Evolutionary conservation across 179 eudicot species (phyloP).

Genomic region (Silene noctiflora): DNA sequence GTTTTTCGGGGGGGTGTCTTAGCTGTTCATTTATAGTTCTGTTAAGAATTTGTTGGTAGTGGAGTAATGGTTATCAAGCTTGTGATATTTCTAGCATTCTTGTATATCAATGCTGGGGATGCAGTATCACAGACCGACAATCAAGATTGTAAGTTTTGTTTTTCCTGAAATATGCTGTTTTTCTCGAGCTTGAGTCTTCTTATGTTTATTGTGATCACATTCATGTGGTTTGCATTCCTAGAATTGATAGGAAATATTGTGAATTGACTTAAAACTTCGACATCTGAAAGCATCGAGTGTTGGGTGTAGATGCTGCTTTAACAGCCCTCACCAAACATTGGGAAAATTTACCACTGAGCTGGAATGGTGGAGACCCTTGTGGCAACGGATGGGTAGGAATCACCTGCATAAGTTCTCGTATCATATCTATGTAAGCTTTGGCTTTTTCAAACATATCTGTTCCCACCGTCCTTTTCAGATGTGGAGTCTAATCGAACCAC

Average conservation of each 20-base stretch:
- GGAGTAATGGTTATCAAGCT: constrained; percentile 20
- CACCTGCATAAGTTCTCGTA: constrained; percentile 25
- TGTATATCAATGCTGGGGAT: constrained; percentile 16
- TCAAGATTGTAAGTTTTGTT: constrained; percentile 28
- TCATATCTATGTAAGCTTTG: constrained; percentile 28
- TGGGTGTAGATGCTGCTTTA: constrained; percentile 32
- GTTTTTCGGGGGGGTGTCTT: too few species aligned
- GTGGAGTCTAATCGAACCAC: too few species aligned
- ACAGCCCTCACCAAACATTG: constrained; percentile 24
- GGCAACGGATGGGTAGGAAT: constrained; percentile 39
- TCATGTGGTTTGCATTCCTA: too few species aligned
- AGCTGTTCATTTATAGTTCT: not conserved
- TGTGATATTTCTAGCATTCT: constrained; percentile 17
- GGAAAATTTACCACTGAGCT: constrained; percentile 32
- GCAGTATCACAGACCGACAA: constrained; percentile 19
- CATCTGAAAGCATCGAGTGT: not conserved
- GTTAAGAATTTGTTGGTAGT: constrained; percentile 11
- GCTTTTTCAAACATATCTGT: not conserved
- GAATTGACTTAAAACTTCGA: too few species aligned
- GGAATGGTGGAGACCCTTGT: constrained; percentile 46
- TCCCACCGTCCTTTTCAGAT: not conserved
- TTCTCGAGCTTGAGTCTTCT: too few species aligned
- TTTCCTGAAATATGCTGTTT: not conserved
- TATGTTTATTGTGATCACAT: too few species aligned
- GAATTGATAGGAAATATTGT: too few species aligned